Evolutionary conservation across 371 early-diverging fungal genomes (phyloP), one percentile per base, ranked within the genome.

Genomic region (Parasitella parasitica): DNA sequence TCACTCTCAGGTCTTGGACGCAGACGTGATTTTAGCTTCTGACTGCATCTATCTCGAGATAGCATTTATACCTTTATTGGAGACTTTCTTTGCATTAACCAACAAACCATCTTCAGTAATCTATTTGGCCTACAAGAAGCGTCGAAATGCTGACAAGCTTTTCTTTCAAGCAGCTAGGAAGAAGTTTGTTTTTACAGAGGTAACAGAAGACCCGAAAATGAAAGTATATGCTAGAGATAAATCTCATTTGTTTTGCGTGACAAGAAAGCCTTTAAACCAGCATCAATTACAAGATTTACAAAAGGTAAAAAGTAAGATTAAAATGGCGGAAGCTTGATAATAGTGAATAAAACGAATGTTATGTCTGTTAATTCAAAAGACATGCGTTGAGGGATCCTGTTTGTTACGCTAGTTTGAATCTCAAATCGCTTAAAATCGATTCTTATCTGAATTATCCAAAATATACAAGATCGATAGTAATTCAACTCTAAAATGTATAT

Each of bases 11-110:
- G 12, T 62, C 9, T 18, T 50, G 56, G 56, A 37, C 15, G 63
- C 65, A 18, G 81, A 81, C 49, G 67, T 81, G 13, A 68, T 81
- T 22, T 59, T 81, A n/a, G 78, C 75, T 2, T 81, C 82, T 4
- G 82, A 81, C 50, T 81, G 82, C 54, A 74, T 81, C 24, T 81
- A 81, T 59, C 62, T 77, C 6, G 82, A 81, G 59, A 60, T 72
- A 8, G 75, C 78, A 1, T 81, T 78, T 56, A 66, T 75, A 43
- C 77, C 78, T 13, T 54, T 81, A 49, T 39, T 81, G 6, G 76
- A 77, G 27, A 73, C 82, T 2, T 57, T 81, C 8, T 30, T 72
- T 2, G 46, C 61, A 3, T 41, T 78, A 6, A 57, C 77, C 2
- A 59, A 55, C 22, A 67, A 75, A 15, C 54, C 75, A 12, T 13